phyloP scores from a whole-genome alignment of 2,329 filamentous ascomycete species.

The Stemphylium vesicarium region DNA sequence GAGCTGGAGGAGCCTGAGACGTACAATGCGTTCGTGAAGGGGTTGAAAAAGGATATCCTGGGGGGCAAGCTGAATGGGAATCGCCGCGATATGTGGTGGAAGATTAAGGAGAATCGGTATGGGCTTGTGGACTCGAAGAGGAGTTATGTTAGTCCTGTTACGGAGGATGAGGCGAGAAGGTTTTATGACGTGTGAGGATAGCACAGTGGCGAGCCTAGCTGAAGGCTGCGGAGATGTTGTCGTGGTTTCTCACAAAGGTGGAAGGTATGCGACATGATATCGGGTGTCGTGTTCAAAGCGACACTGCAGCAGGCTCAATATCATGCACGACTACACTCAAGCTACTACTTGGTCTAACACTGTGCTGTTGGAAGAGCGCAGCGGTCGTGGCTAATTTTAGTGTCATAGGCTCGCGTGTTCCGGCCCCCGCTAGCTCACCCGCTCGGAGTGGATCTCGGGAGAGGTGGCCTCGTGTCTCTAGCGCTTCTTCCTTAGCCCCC shows the following conservation, averaged over 20 bases:
- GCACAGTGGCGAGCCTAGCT: too few relatives aligned
- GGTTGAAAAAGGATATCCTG: constrained; percentile 75
- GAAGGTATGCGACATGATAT: background rate
- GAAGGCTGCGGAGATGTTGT: background rate
- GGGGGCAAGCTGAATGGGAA: constrained; percentile 76
- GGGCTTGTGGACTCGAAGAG: constrained; percentile 73
- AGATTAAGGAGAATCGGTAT: constrained; percentile 69
- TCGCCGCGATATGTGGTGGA: constrained; percentile 81
- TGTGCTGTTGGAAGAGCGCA: too few relatives aligned
- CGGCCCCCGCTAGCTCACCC: background rate
- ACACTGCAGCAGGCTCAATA: background rate
- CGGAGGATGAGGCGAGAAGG: constrained; percentile 69
- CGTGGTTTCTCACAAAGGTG: background rate
- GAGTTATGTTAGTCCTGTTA: constrained; percentile 69
- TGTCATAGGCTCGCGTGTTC: background rate
- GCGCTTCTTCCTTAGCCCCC: background rate
- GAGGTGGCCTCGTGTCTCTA: background rate
- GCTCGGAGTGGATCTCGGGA: background rate
- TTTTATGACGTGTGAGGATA: constrained; percentile 36
- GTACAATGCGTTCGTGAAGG: constrained; percentile 76
- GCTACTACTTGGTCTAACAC: too few relatives aligned
- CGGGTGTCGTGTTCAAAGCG: background rate
- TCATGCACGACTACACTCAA: too few relatives aligned
- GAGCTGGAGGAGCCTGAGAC: constrained; percentile 75
- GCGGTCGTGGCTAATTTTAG: background rate